Evolutionary conservation across 352 stramenopile species (phyloP).

Genomic region (Globisporangium mamillatum): DNA sequence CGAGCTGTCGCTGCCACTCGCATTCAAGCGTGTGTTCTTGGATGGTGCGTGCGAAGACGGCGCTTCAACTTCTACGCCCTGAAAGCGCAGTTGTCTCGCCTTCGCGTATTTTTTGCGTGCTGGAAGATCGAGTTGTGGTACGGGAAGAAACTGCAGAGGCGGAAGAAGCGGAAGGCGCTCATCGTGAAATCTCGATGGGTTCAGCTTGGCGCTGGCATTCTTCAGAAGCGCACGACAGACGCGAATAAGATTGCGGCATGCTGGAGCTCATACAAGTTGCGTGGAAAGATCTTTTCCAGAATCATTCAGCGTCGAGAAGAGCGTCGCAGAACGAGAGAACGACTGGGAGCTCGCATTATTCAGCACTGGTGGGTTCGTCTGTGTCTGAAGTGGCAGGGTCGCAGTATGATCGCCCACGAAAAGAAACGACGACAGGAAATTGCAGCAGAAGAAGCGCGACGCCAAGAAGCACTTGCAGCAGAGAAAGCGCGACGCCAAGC

Average conservation of each 20-base stretch:
- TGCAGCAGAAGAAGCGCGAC: constrained; percentile 1
- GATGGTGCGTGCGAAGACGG: constrained; percentile 28
- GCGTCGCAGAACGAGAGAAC: constrained; percentile 10
- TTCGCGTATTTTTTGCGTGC: constrained; percentile 38
- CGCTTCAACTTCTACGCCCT: constrained; percentile 47
- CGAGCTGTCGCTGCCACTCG: constrained; percentile 20
- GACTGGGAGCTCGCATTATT: constrained; percentile 21
- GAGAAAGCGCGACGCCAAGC: not conserved
- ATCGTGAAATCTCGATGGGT: constrained; percentile 33
- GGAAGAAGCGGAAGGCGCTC: constrained; percentile 26
- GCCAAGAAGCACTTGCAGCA: not conserved
- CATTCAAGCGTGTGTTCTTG: constrained; percentile 32
- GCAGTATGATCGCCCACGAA: constrained; percentile 21
- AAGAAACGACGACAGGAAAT: constrained; percentile 11
- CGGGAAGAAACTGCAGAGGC: constrained; percentile 18
- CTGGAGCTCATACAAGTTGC: constrained; percentile 33
- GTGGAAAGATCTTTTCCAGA: constrained; percentile 18
- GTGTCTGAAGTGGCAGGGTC: constrained; percentile 35
- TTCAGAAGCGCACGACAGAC: constrained; percentile 24
- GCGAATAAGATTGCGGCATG: constrained; percentile 28
- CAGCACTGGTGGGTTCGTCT: constrained; percentile 46
- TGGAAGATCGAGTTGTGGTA: constrained; percentile 63
- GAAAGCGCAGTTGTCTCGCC: constrained; percentile 31
- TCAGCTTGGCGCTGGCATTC: constrained; percentile 25
- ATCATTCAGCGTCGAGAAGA: constrained; percentile 10